Evolutionary conservation across 768 basidiomycete species (phyloP), one percentile per base, ranked within the genome.

Genomic region (Austroboletus festivus): DNA sequence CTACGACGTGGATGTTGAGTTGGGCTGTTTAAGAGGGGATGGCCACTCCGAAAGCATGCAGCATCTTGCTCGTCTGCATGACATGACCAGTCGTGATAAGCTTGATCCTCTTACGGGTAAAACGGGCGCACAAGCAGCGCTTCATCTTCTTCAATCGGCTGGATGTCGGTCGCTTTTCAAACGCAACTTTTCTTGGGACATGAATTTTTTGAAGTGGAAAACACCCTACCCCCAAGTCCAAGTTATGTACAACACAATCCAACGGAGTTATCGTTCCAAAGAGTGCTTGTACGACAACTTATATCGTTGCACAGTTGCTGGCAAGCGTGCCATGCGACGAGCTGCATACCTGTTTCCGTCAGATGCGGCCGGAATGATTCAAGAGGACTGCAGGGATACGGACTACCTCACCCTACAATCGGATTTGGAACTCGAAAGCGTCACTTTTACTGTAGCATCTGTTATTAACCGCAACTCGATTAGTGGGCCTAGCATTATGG

Each of bases 151-250:
- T 18, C n/a, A 13, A 12, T 37, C 35, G 16, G 35, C 35, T 11
- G 35, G 16, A 35, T 68, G 59, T 30, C 60, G 55, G 31, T 75
- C 77, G 3, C 75, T 75, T 45, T 67, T 71, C 12, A 53, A 54
- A 43, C n/a, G 16, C 34, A 35, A 15, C 10, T n/a, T 15, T 34
- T 34, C 10, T 15, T 34, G 33, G 33, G 16, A 37, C 4, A 18
- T 37, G 2, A 37, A 12, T 12, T 37, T 19, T 4, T 37, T 3
- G 12, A 11, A 37, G 7, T 33, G 31, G 31, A 13, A 7, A 34
- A 20, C 49, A 41, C 5, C 16, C 3, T 8, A 26, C 24, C 46
- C 46, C 34, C 42, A 43, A 26, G 12, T 49, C 4, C 12, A 15
- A 1, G 9, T 0, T 3, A 37, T 24, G 4, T 4, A 26, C n/a